A percentile compares a stretch with the other conserved stretches of the same genome.
Conservation (phyloP, 495 filamentous ascomycete genomes). For the Penicillium subrubescens region DNA sequence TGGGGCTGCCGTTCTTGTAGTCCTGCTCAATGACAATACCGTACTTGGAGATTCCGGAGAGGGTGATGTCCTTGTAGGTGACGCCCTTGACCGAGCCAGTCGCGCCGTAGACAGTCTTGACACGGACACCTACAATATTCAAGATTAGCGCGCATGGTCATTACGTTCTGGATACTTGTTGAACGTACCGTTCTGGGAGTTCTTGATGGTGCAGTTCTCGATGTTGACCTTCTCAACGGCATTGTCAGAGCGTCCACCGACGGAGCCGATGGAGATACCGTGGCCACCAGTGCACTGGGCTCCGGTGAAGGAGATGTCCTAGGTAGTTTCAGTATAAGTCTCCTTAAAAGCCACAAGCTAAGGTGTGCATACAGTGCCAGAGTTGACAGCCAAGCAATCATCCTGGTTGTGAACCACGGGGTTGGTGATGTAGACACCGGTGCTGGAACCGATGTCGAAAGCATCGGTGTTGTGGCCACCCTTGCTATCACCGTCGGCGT, state of each 20-base stretch:
- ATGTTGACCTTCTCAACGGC: constrained; percentile 59
- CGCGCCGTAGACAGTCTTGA: constrained; percentile 63
- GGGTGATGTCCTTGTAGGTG: constrained; percentile 61
- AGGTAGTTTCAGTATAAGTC: constrained; percentile 3
- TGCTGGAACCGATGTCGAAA: constrained; percentile 60
- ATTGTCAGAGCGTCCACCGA: constrained; percentile 65
- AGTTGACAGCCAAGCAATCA: constrained; percentile 67
- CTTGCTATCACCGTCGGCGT: constrained; percentile 52
- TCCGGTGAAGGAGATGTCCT: constrained; percentile 51
- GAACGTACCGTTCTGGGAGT: constrained; percentile 55
- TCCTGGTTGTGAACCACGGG: constrained; percentile 53
- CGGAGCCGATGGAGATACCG: constrained; percentile 70
- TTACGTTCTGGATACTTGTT: neutral
- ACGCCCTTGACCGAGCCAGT: constrained; percentile 60
- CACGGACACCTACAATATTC: constrained; percentile 39
- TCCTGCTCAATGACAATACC: constrained; percentile 72
- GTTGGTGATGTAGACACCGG: constrained; percentile 40
- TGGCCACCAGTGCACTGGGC: constrained; percentile 29
- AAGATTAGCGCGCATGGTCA: neutral
- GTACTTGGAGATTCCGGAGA: constrained; percentile 59
- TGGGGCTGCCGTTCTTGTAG: constrained; percentile 64
- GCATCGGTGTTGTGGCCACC: constrained; percentile 67
- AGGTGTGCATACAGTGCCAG: constrained; percentile 19
- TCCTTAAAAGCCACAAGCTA: neutral
- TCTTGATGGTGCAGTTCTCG: constrained; percentile 48